Evolutionary conservation across 257 asterid genomes (phyloP).

Genomic region (Knoxia roxburghii): DNA sequence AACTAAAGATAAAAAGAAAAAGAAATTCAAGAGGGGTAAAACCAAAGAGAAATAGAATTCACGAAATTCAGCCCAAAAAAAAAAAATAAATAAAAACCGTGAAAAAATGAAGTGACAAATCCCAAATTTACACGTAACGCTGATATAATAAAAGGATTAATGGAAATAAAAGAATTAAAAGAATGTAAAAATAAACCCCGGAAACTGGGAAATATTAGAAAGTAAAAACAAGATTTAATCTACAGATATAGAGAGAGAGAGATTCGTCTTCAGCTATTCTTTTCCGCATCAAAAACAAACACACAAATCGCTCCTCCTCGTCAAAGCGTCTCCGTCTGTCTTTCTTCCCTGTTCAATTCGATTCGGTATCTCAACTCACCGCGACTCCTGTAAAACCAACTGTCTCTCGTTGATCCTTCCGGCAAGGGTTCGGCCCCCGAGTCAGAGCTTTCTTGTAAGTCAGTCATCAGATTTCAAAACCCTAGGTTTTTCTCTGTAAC

Average conservation of each 20-base stretch:
- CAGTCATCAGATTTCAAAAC: conserved; percentile 19
- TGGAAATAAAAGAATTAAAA: not conserved
- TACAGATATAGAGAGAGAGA: conserved; percentile 14
- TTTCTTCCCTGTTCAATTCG: conserved; percentile 9
- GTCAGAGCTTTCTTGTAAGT: conserved; percentile 2
- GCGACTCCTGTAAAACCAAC: conserved; percentile 2
- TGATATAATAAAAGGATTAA: too few species aligned
- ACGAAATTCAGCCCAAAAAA: too few species aligned
- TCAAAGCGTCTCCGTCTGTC: conserved; percentile 8
- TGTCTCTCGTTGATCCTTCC: conserved; percentile 10
- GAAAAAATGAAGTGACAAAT: not conserved
- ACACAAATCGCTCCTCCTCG: conserved; percentile 20
- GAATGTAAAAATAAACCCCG: not conserved
- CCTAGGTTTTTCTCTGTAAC: conserved; percentile 14
- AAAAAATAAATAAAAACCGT: not conserved
- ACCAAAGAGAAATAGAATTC: too few species aligned
- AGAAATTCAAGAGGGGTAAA: too few species aligned
- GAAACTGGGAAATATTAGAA: conserved; percentile 6
- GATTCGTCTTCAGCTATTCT: conserved; percentile 28
- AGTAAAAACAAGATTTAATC: conserved; percentile 7
- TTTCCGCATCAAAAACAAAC: not conserved
- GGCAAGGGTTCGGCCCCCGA: not conserved
- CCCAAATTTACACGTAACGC: not conserved
- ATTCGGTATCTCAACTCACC: conserved; percentile 19
- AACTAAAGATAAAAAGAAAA: too few species aligned